These are phyloP conservation scores for Heracleum sosnowskyi DNA, from an alignment of 129 eudicot genomes.

Conservation along the genomic window DNA sequence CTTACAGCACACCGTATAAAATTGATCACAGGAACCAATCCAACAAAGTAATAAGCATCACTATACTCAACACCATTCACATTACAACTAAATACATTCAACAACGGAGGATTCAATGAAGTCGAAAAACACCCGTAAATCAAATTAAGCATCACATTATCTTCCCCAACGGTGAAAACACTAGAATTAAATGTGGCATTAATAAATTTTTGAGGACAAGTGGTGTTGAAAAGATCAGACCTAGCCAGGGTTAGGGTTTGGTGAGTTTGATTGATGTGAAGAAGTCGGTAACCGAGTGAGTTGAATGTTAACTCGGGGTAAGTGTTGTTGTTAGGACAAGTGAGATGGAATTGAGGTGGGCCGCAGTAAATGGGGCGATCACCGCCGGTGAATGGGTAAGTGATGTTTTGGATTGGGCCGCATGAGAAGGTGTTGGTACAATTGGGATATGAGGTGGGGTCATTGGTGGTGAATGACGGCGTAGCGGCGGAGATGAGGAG, in stretches of 20 bases:
- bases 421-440: constrained; percentile 46
- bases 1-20: constrained; percentile 32
- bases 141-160: constrained; percentile 33
- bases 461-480: constrained; percentile 19
- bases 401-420: constrained; percentile 37
- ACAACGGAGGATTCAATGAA: constrained; percentile 12
- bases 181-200: constrained; percentile 42
- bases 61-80: constrained; percentile 27
- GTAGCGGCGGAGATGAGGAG: constrained; percentile 18
- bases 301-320: constrained; percentile 28
- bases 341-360: constrained; percentile 48
- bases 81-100: constrained; percentile 33
- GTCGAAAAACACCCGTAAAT: constrained; percentile 48
- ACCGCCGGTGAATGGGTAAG: constrained; percentile 60
- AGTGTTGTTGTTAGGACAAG: constrained; percentile 17
- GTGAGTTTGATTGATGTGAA: constrained; percentile 27
- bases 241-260: constrained; percentile 34
- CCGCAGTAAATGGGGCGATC: constrained; percentile 56
- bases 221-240: constrained; percentile 37
- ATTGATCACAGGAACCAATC: constrained; percentile 40
- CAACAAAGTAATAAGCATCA: constrained; percentile 38
- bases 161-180: constrained; percentile 12
- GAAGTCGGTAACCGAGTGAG: constrained; percentile 38
- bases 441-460: constrained; percentile 20
- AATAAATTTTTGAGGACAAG: constrained; percentile 37